Conservation (phyloP, 2,329 filamentous ascomycete genomes). For the Cytospora piceae region DNA sequence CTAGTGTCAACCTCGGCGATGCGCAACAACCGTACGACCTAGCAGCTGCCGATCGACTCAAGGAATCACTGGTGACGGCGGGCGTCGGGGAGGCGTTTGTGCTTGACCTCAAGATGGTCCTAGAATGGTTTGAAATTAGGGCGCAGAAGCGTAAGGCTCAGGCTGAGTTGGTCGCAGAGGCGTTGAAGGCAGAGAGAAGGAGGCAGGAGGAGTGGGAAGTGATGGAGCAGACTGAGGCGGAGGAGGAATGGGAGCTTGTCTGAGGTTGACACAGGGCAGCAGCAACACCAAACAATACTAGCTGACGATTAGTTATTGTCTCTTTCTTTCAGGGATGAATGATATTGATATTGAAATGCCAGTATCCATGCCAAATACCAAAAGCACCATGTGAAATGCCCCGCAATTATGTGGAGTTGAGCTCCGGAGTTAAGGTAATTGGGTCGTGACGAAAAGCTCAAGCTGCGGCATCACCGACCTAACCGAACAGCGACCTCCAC, state of each 20-base stretch:
- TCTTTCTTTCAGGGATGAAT: too few relatives aligned
- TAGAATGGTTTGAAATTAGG: neutral
- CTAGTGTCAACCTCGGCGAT: neutral
- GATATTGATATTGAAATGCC: too few relatives aligned
- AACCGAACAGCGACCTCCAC: too few relatives aligned
- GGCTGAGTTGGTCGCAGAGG: neutral
- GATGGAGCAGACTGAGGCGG: conserved; percentile 8
- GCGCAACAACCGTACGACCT: neutral
- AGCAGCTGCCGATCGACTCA: neutral
- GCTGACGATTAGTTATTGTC: neutral
- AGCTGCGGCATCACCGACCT: too few relatives aligned
- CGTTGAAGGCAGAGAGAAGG: neutral
- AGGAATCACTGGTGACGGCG: neutral
- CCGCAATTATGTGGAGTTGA: conserved; percentile 8
- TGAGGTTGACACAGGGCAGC: neutral
- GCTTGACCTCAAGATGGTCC: conserved; percentile 16
- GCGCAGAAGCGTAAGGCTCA: neutral
- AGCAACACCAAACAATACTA: neutral
- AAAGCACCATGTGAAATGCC: neutral
- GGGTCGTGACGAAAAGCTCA: too few relatives aligned
- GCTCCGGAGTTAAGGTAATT: too few relatives aligned
- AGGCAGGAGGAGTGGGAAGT: conserved; percentile 21
- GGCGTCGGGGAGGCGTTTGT: conserved; percentile 5
- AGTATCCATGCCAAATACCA: too few relatives aligned
- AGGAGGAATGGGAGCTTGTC: conserved; percentile 15